These are phyloP conservation scores for Mycena maculata DNA, from an alignment of 768 basidiomycete genomes.

Conservation along the genomic window DNA sequence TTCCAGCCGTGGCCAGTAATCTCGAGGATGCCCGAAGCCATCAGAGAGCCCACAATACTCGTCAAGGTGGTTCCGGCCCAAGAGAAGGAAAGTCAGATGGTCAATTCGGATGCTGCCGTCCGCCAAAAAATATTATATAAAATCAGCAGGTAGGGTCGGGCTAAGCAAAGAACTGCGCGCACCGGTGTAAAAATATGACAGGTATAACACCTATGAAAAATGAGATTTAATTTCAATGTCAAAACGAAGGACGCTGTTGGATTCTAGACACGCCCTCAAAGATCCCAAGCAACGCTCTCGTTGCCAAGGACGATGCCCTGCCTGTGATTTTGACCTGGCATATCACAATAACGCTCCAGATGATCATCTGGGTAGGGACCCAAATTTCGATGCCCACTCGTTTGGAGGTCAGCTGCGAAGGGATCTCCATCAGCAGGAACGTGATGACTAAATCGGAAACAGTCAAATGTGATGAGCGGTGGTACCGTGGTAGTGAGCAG, in stretches of 20 bases:
- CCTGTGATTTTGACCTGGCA: not conserved
- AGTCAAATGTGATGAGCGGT: not conserved
- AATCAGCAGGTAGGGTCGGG: not conserved
- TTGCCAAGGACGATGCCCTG: not conserved
- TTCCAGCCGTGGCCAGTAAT: not conserved
- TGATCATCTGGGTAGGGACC: conserved; percentile 5
- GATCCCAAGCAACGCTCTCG: not conserved
- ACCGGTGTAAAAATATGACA: conserved; percentile 1
- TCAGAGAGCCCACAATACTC: conserved; percentile 3
- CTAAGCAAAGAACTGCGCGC: not conserved
- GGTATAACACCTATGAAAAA: conserved; percentile 6
- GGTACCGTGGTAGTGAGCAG: not conserved
- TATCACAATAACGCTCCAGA: conserved; percentile 2
- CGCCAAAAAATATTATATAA: too few species aligned
- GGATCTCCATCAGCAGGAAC: conserved; percentile 6
- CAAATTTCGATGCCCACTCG: not conserved
- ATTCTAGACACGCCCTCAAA: not conserved
- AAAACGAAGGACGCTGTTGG: not conserved
- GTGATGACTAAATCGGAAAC: conserved; percentile 8
- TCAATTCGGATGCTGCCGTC: not conserved
- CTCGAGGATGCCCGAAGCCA: not conserved
- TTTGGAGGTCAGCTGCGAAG: conserved; percentile 3
- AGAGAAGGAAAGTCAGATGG: conserved; percentile 1
- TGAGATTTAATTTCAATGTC: conserved; percentile 2
- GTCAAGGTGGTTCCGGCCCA: conserved; percentile 1